These are phyloP conservation scores for Juncus inflexus DNA, from an alignment of 176 grass and related monocot genomes.

Conservation along the genomic window DNA sequence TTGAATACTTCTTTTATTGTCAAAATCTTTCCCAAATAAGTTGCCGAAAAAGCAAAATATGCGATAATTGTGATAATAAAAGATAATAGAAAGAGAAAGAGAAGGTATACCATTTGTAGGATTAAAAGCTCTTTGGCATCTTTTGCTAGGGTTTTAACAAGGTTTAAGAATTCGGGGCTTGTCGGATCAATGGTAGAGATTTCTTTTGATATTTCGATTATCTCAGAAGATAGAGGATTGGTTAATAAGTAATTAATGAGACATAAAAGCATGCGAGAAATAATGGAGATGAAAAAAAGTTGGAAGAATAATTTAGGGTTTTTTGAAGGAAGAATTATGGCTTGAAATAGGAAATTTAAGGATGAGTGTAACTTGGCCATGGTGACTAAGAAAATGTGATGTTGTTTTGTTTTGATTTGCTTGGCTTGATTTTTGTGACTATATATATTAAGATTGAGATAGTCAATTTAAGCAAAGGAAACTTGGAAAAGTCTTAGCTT, in stretches of 20 bases:
- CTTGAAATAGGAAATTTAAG: conserved; percentile 24
- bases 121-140: conserved; percentile 1
- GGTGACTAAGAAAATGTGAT: background rate
- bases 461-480: too few relatives aligned
- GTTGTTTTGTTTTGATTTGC: too few relatives aligned
- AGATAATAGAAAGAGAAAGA: background rate
- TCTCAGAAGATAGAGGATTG: background rate
- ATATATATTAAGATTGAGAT: too few relatives aligned
- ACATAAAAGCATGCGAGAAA: background rate
- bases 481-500: too few relatives aligned
- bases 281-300: conserved; percentile 23
- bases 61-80: conserved; percentile 8
- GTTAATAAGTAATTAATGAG: background rate
- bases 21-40: conserved; percentile 20
- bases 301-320: conserved; percentile 20
- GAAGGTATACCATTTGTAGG: background rate
- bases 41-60: background rate
- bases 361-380: background rate
- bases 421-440: too few relatives aligned
- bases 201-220: background rate
- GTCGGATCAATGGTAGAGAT: conserved; percentile 5
- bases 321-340: conserved; percentile 17
- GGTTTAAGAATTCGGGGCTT: conserved; percentile 18
- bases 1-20: conserved; percentile 7
- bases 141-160: background rate